Evolutionary conservation across 228 moss, liverwort and hornwort genomes (phyloP), one percentile per base, ranked within the genome.

Genomic region (Sphagnum magellanicum): DNA sequence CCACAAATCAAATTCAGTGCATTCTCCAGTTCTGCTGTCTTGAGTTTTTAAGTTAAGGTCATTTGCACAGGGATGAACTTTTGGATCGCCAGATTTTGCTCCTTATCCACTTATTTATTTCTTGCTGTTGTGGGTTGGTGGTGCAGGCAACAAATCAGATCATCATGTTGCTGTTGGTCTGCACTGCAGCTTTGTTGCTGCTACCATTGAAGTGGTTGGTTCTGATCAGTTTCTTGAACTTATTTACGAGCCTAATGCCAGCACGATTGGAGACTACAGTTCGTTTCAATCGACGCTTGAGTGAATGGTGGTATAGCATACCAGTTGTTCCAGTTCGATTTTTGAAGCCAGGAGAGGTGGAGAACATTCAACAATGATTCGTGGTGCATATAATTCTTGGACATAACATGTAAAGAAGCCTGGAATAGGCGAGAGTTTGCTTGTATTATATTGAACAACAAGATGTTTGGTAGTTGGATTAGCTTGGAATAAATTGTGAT

Each of bases 241-340:
- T 79, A 53, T 87, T 87, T 57, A 87, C 87, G 1, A 77, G 77
- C 64, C 76, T 81, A 66, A 81, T 87, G 81, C 84, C 81, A 55
- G 15, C 66, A 50, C 78, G 87, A 71, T 63, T 66, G 7, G 83
- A 84, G 53, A 71, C 78, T 8, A 87, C 87, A 0, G 76, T 69
- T 46, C 76, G 83, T 12, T 51, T 81, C 4, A 15, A 65, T 6
- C 74, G 87, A 13, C 76, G 87, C 59, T 51, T 87, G 14, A 70
- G 59, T 48, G 87, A 87, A 64, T 87, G 87, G 87, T 87, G 87
- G 87, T 83, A 83, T 62, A 77, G 81, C 79, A 87, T 87, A 68
- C 87, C 87, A 52, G 87, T 84, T 15, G 83, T 75, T 15, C 84
- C 87, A 52, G 87, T 87, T 55, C 73, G 87, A 51, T 84, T 87